Evolutionary conservation across 257 asterid species (phyloP).

Genomic region (Capsicum rhomboideum): DNA sequence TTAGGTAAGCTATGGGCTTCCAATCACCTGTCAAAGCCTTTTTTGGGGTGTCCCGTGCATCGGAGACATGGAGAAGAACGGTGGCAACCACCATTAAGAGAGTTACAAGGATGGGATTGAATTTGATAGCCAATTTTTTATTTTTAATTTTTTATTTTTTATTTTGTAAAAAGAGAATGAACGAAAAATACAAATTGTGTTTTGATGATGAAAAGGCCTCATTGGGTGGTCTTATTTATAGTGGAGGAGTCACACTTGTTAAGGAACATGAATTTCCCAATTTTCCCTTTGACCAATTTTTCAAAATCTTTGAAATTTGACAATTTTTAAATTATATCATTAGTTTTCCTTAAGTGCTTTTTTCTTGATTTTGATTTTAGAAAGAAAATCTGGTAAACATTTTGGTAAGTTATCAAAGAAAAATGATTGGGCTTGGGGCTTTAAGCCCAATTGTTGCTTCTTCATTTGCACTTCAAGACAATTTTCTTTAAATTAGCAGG

Average conservation of each 20-base stretch:
- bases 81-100: neutral
- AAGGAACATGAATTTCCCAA: neutral
- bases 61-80: neutral
- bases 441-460: too few relatives aligned
- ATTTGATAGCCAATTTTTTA: slow-evolving; percentile 11
- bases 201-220: neutral
- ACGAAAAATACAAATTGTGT: neutral
- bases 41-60: neutral
- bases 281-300: neutral
- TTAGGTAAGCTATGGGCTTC: slow-evolving; percentile 12
- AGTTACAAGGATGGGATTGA: neutral
- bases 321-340: too few relatives aligned
- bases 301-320: too few relatives aligned
- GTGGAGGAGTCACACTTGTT: neutral
- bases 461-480: too few relatives aligned
- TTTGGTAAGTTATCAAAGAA: too few relatives aligned
- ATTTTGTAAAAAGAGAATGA: neutral
- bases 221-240: neutral
- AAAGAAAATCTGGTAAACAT: neutral
- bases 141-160: too few relatives aligned
- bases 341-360: too few relatives aligned
- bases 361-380: neutral
- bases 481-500: too few relatives aligned
- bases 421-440: too few relatives aligned
- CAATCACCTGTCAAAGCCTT: neutral